phyloP scores from a whole-genome alignment of 2,329 filamentous ascomycete genomes.

The Stachybotrys elegans region DNA sequence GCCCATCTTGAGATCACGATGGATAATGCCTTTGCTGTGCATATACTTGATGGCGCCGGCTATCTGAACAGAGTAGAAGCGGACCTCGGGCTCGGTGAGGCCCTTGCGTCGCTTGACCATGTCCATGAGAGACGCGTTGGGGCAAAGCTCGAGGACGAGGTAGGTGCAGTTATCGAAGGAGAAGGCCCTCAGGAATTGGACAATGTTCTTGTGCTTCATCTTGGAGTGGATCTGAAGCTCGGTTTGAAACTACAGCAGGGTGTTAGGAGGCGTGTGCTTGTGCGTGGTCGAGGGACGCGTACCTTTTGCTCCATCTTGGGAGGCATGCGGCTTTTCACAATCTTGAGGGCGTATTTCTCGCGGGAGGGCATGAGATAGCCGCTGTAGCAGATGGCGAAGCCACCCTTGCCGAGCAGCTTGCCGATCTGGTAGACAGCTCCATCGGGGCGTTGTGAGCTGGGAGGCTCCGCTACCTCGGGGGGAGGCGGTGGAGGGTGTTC shows the following conservation, averaged over 20 bases:
- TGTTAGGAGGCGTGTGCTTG: constrained; percentile 10
- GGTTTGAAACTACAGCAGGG: constrained; percentile 53
- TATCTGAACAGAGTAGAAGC: constrained; percentile 90
- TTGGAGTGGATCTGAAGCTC: constrained; percentile 98
- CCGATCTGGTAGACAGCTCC: constrained; percentile 71
- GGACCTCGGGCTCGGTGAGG: constrained; percentile 87
- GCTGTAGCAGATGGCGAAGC: constrained; percentile 77
- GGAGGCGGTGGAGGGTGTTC: constrained; percentile 64
- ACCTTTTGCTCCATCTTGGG: constrained; percentile 83
- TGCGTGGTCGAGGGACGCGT: constrained; percentile 8
- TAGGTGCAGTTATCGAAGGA: constrained; percentile 86
- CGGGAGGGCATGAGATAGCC: constrained; percentile 62
- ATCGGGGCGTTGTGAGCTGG: constrained; percentile 63
- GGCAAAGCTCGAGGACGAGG: constrained; percentile 88
- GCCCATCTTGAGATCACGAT: constrained; percentile 95
- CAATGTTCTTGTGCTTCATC: constrained; percentile 92
- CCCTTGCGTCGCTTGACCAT: constrained; percentile 92
- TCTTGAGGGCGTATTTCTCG: constrained; percentile 71
- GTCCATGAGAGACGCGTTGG: constrained; percentile 94
- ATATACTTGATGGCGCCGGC: constrained; percentile 98
- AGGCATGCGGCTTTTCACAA: constrained; percentile 79
- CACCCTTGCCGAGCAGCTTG: constrained; percentile 71
- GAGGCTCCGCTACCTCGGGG: constrained; percentile 52
- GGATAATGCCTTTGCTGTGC: constrained; percentile 91
- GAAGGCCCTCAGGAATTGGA: constrained; percentile 92